A percentile compares a stretch with the other conserved stretches of the same genome.
Conservation (phyloP, 345 rosid genomes). For the Murraya koenigii region DNA sequence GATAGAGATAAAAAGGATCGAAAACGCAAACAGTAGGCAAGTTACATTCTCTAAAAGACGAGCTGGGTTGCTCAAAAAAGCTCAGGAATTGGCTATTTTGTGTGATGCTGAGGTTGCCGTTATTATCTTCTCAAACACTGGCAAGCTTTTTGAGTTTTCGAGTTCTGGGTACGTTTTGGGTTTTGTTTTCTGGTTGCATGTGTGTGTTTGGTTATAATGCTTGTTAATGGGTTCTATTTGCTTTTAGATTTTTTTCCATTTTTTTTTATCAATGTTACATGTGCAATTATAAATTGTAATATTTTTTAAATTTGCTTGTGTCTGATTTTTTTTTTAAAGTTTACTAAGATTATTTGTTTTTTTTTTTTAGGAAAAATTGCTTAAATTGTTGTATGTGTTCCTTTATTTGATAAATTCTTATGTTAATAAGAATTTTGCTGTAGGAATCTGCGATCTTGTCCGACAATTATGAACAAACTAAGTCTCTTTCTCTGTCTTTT, state of each 20-base stretch:
- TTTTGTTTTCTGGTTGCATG: slow-evolving; percentile 9
- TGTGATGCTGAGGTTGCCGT: slow-evolving; percentile 97
- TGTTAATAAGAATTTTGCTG: not conserved
- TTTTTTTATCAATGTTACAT: slow-evolving; percentile 16
- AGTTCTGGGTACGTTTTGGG: slow-evolving; percentile 56
- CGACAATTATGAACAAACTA: not conserved
- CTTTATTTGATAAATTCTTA: not conserved
- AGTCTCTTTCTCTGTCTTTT: not conserved
- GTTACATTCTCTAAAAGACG: slow-evolving; percentile 96
- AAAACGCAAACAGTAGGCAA: slow-evolving; percentile 93
- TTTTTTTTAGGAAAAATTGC: not conserved
- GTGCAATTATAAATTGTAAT: not conserved
- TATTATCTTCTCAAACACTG: slow-evolving; percentile 86
- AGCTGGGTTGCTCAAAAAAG: slow-evolving; percentile 85
- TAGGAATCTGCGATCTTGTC: not conserved
- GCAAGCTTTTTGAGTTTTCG: slow-evolving; percentile 86
- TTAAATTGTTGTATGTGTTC: slow-evolving; percentile 22
- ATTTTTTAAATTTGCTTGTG: not conserved
- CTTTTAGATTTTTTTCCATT: not conserved
- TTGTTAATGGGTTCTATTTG: not conserved
- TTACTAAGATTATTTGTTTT: not conserved
- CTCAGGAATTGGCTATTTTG: slow-evolving; percentile 82
- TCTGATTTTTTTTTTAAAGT: not conserved
- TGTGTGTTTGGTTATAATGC: slow-evolving; percentile 4
- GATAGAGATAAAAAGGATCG: slow-evolving; percentile 92